Evolutionary conservation across 345 rosid genomes (phyloP), one percentile per base, ranked within the genome.

Genomic region (Nephelium lappaceum): DNA sequence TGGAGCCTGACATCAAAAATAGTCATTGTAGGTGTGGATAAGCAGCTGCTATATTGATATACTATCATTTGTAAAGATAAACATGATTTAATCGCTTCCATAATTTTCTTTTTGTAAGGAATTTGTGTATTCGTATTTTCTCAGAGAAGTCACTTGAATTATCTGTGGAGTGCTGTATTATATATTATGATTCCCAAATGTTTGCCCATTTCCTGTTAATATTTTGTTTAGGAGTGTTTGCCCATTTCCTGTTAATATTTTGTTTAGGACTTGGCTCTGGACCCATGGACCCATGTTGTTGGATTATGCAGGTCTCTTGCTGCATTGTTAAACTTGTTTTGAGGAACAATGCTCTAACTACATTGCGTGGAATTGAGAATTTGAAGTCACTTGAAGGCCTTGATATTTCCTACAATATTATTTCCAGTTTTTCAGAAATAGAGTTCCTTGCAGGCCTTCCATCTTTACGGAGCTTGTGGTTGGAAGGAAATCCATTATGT

Each of bases 401-500:
- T 87, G 99, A 97, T 85, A 84, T 93, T 84, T 97, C 97, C 87
- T 94, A 87, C 91, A 97, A 97, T 85, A 83, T 93, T 71, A 86
- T 97, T 86, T 93, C 98, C 86, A 89, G 85, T 82, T 92, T 94
- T 85, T 85, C 91, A 81, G 99, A 93, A 87, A 75, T 97, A 81
- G 98, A 97, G 87, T 83, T 89, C 84, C 91, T 97, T 79, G 80
- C 85, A 5, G 81, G 86, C 84, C 92, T 93, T 78, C 86, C 92
- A 73, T 86, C 81, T 76, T 84, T 97, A 67, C 86, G 53, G 76
- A 93, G 77, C 83, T 84, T 97, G 84, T 97, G 99, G 99, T 78
- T 97, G 89, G 99, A 97, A 89, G 99, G 99, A 81, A 97, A 97
- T 84, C 98, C 99, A 38, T 75, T 97, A 76, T 93, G 98, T 68